These are phyloP conservation scores for Russula earlei DNA, from an alignment of 768 basidiomycete species.

Conservation along the genomic window DNA sequence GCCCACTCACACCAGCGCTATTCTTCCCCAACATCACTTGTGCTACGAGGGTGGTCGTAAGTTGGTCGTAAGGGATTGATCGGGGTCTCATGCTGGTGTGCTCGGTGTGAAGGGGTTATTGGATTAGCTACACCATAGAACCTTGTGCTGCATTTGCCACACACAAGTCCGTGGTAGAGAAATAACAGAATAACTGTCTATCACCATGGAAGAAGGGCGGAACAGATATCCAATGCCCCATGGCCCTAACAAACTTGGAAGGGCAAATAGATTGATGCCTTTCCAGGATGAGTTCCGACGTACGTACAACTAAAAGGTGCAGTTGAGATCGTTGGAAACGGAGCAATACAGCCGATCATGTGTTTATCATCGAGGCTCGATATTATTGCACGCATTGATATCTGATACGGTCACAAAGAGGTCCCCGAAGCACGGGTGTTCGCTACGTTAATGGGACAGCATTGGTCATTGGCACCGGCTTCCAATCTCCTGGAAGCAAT, in stretches of 20 bases:
- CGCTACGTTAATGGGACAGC: background rate
- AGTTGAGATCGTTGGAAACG: background rate
- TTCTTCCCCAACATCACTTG: too few species aligned
- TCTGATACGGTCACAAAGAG: background rate
- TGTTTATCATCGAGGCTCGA: background rate
- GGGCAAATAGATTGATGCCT: background rate
- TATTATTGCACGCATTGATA: background rate
- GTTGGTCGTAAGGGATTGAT: too few species aligned
- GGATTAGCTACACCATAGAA: background rate
- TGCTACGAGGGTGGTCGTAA: too few species aligned
- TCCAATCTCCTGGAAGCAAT: too few species aligned
- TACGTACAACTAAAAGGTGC: background rate
- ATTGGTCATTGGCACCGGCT: background rate
- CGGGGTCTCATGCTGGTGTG: too few species aligned
- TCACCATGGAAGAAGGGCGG: background rate
- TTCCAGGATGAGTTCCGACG: background rate
- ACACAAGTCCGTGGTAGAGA: constrained; percentile 1
- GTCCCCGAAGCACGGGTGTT: background rate
- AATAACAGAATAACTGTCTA: background rate
- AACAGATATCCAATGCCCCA: background rate
- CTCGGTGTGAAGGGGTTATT: too few species aligned
- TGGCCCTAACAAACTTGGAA: background rate
- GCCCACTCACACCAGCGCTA: too few species aligned
- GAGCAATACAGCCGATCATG: background rate
- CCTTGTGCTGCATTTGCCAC: background rate